Evolutionary conservation across 2,329 filamentous ascomycete genomes (phyloP), one percentile per base, ranked within the genome.

Genomic region (Talaromyces verruculosus): DNA sequence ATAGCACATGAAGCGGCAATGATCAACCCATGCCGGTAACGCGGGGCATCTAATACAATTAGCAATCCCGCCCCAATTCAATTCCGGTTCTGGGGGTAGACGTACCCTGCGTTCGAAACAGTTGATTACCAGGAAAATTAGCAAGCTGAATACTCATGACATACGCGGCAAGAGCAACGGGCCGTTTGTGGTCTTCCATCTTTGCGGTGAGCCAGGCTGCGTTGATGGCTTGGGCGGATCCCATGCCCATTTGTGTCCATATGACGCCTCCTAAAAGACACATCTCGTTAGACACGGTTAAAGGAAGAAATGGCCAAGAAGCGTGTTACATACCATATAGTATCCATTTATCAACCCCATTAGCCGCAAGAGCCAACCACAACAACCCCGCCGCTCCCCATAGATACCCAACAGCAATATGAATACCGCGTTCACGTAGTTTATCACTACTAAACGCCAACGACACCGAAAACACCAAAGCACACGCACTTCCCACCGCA

Each of bases 401-500:
- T 8, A 72, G 39, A 47, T 69, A 72, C 13, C 71, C 71, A 22
- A 66, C 47, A 28, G 67, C 64, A 17, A 72, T 71, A 58, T 72
- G 71, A 45, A 71, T 30, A 0, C 70, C 71, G 15, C 71, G 67
- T 39, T 70, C 69, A 3, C 64, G 17, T 2, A 65, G 45, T 30
- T 51, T 69, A 53, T 70, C 69, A 39, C 69, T 70, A 49, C 68
- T 69, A 19, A 67, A 70, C 25, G 69, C 69, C 43, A 70, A 57
- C 1, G 69, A 67, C 8, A 70, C 37, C 10, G 68, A 69, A 49
- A 62, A 67, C 1, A 69, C 33, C 25, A 71, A 63, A 1, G 61
- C 41, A 28, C 69, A 68, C 13, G 68, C 66, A 68, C 71, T 68
- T 3, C 84, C 83, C 17, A 86, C 82, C 0, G 83, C 68, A 85